Percentiles rank a stretch among this genome's conserved stretches.
These are phyloP conservation scores for Citrullus amarus DNA, from an alignment of 306 rosid genomes.

Conservation along the genomic window DNA sequence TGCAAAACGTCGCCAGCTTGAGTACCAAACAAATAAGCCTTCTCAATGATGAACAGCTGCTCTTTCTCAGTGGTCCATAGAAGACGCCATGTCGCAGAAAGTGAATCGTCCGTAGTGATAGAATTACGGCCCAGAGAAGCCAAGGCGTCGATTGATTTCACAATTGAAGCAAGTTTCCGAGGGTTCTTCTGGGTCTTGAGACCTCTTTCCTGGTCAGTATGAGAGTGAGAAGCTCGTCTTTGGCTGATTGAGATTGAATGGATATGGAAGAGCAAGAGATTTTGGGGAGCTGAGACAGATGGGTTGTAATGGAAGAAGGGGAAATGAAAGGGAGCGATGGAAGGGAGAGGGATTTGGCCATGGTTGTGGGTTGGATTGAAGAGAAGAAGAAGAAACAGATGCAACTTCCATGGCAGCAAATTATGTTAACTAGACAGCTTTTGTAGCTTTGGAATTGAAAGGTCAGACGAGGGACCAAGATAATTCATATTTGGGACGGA, in stretches of 20 bases:
- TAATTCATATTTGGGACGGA: not conserved
- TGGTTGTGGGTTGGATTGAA: not conserved
- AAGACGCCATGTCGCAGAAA: constrained; percentile 77
- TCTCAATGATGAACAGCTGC: constrained; percentile 77
- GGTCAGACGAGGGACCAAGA: not conserved
- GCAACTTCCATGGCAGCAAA: not conserved
- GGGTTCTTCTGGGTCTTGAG: constrained; percentile 50
- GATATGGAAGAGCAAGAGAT: constrained; percentile 37
- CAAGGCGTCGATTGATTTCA: constrained; percentile 47
- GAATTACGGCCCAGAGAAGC: constrained; percentile 27
- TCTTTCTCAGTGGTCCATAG: constrained; percentile 98
- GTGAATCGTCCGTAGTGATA: constrained; percentile 48
- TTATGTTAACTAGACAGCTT: not conserved
- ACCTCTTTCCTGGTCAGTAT: constrained; percentile 79
- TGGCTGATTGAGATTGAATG: constrained; percentile 45
- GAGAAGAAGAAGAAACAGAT: not conserved
- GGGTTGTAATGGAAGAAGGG: not conserved
- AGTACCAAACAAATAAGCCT: constrained; percentile 64
- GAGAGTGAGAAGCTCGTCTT: constrained; percentile 44
- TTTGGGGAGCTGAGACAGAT: not conserved
- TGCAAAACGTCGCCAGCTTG: constrained; percentile 79
- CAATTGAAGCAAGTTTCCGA: constrained; percentile 29
- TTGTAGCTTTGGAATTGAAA: constrained; percentile 11
- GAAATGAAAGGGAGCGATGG: constrained; percentile 9
- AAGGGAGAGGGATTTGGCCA: constrained; percentile 34